Percentiles rank a stretch among this genome's conserved stretches.
These are phyloP conservation scores for Meyerozyma guilliermondii DNA, from an alignment of 1,139 yeast species.

Conservation along the genomic window DNA sequence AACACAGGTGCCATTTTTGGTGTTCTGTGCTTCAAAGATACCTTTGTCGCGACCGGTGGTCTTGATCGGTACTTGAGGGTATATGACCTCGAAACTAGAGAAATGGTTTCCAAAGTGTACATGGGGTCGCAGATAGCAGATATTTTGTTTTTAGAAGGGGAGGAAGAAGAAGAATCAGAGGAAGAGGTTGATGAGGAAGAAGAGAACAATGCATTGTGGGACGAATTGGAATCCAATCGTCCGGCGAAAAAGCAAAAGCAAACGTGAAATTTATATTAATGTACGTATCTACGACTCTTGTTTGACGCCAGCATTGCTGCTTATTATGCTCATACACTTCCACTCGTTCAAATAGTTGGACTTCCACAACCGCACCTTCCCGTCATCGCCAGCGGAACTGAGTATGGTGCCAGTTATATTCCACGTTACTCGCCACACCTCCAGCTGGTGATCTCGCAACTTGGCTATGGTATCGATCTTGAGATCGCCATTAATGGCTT, in stretches of 20 bases:
- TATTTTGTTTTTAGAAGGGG: constrained; percentile 47
- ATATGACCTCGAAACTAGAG: constrained; percentile 55
- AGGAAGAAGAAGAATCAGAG: constrained; percentile 29
- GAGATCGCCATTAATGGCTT: constrained; percentile 27
- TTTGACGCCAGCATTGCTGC: constrained; percentile 23
- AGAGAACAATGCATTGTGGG: constrained; percentile 8
- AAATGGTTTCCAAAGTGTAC: constrained; percentile 65
- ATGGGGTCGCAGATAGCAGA: constrained; percentile 68
- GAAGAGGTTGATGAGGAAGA: constrained; percentile 9
- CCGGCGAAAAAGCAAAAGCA: constrained; percentile 14
- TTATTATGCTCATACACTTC: constrained; percentile 86
- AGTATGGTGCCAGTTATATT: constrained; percentile 88
- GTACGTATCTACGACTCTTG: background rate
- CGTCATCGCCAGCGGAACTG: constrained; percentile 95
- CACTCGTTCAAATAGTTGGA: constrained; percentile 80
- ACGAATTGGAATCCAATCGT: constrained; percentile 9
- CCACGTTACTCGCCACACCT: constrained; percentile 97
- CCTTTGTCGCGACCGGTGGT: constrained; percentile 61
- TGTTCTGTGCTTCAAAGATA: constrained; percentile 14
- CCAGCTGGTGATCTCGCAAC: constrained; percentile 72
- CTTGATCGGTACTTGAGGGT: constrained; percentile 82
- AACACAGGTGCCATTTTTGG: constrained; percentile 43
- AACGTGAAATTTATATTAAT: background rate
- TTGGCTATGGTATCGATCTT: constrained; percentile 34
- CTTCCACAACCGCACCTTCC: constrained; percentile 88